Percentiles rank a stretch among this genome's conserved stretches.
phyloP scores from a whole-genome alignment of 192 early-diverging fungal species.

The Dissophora ornata region DNA sequence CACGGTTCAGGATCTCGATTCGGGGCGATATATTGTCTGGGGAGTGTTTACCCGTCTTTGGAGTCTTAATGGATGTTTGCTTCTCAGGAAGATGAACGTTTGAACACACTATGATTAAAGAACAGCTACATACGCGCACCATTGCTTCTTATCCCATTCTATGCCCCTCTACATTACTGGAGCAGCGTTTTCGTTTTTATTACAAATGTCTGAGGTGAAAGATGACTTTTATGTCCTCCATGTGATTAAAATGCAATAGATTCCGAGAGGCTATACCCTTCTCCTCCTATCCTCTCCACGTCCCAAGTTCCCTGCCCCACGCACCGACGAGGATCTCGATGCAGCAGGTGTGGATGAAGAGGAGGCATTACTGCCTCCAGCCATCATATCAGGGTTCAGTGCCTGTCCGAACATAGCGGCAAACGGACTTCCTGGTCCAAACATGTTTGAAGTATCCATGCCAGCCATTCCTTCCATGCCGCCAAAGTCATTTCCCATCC shows the following conservation, averaged over 20 bases:
- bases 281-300: conserved; percentile 46
- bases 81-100: conserved; percentile 30
- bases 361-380: conserved; percentile 4
- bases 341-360: conserved; percentile 8
- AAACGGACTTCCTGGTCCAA: conserved; percentile 38
- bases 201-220: no score
- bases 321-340: conserved; percentile 38
- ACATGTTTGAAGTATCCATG: conserved; percentile 20
- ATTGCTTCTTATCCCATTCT: no score
- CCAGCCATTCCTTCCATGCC: conserved; percentile 19
- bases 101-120: conserved; percentile 32
- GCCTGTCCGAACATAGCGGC: conserved; percentile 38
- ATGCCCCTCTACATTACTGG: no score
- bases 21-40: conserved; percentile 22
- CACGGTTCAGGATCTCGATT: conserved; percentile 14
- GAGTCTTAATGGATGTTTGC: conserved; percentile 4
- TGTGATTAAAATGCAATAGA: neutral
- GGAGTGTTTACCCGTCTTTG: conserved; percentile 23
- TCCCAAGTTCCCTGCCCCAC: conserved; percentile 47
- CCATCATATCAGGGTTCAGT: conserved; percentile 13
- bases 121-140: no score
- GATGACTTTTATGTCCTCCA: no score
- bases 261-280: conserved; percentile 24
- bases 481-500: conserved; percentile 11
- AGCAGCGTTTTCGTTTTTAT: no score